Base-by-base conservation (phyloP, 106 monocot genomes). In the Allium sativum region DNA sequence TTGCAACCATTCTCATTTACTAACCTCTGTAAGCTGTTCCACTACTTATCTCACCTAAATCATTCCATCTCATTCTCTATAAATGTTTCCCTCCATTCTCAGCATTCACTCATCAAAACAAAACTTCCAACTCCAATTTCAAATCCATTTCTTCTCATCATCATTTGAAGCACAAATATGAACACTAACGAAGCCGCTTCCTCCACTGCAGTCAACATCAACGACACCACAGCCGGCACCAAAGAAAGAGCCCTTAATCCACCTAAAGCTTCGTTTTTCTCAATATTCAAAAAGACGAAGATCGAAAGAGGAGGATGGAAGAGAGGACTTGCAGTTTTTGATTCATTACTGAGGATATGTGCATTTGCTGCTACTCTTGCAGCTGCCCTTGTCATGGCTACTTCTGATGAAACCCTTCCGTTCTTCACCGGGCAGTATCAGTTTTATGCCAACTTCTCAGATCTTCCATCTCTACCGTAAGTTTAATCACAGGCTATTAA, bases 371-470 rank as follows among this genome's bases (percentile, higher is more conserved):
- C 70, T 44, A 45, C 52, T 11, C 42, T 70, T 12, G 22, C 70
- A 19, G 70, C 70, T 1, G 44, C 70, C 42, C 21, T 59, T 12
- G 31, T 48, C 3, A 70, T 70, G 70, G 70, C 58, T 8, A 60
- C 59, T n/a, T 19, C 46, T 19, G 58, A 61, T 19, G 70, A 70
- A 52, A 70, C 58, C 21, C 70, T 70, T 13, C 70, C 70, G 7
- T 70, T 70, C 61, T 50, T 61, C 70, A 70, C 70, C 2, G 42
- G 52, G 12, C 21, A 62, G 3, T 70, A 55, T 44, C 70, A 70
- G 54, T 70, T 70, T 62, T 46, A 62, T 16, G 70, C 62, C 14
- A 55, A 55, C 45, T 70, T 12, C 31, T 51, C 61, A 20, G 70
- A 70, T 4, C 60, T 62, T 18, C 53, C 70, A 14, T 15, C 62